These are phyloP conservation scores for Leptosphaerulina australis DNA, from an alignment of 2,329 filamentous ascomycete genomes.

Conservation along the genomic window DNA sequence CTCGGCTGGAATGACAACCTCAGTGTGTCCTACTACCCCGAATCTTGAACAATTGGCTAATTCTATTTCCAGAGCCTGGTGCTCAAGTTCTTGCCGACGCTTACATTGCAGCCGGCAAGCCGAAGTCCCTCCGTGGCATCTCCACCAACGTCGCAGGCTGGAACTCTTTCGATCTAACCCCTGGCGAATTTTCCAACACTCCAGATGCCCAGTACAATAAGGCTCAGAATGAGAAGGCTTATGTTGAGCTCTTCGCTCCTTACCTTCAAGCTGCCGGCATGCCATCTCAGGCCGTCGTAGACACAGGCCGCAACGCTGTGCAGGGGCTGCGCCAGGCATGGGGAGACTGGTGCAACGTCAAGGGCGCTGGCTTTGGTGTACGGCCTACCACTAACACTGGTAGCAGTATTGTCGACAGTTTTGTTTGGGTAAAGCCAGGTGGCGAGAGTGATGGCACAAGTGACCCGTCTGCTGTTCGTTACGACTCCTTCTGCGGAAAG, in stretches of 20 bases:
- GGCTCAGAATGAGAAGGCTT: constrained; percentile 60
- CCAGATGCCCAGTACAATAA: constrained; percentile 49
- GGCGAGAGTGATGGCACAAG: constrained; percentile 60
- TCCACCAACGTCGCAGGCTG: constrained; percentile 66
- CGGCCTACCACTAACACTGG: constrained; percentile 66
- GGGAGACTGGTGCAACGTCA: constrained; percentile 71
- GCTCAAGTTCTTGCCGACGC: constrained; percentile 57
- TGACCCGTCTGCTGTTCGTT: constrained; percentile 54
- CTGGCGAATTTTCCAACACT: constrained; percentile 45
- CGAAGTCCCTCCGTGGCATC: constrained; percentile 58
- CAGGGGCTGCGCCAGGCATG: constrained; percentile 56
- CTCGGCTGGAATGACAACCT: constrained; percentile 69
- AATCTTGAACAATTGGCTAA: constrained; percentile 11
- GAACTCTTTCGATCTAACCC: constrained; percentile 58
- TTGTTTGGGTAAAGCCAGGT: constrained; percentile 75
- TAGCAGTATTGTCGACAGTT: constrained; percentile 64
- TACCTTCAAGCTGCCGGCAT: constrained; percentile 57
- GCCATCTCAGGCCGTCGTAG: constrained; percentile 62
- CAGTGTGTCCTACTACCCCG: constrained; percentile 24
- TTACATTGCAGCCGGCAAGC: constrained; percentile 56
- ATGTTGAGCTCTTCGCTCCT: constrained; percentile 59
- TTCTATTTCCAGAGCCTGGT: constrained; percentile 49
- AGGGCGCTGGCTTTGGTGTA: constrained; percentile 67
- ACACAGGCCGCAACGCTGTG: constrained; percentile 65
- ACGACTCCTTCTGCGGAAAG: constrained; percentile 63